These are phyloP conservation scores for Fusarium floridanum DNA, from an alignment of 2,329 filamentous ascomycete genomes.

Conservation along the genomic window DNA sequence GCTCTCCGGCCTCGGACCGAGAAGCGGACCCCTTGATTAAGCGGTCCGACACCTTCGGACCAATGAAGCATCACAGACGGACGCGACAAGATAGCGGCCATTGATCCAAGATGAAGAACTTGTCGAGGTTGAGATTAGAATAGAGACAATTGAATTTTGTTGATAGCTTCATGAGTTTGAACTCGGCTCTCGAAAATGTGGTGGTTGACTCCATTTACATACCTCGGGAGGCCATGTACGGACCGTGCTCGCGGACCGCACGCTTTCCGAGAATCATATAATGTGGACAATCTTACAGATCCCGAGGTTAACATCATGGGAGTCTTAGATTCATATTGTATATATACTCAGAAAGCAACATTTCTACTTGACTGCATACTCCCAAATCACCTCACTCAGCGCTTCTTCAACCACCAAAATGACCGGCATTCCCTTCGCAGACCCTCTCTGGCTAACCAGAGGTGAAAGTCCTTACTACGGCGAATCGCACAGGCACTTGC, in stretches of 20 bases:
- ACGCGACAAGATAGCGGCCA: neutral
- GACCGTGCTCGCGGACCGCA: neutral
- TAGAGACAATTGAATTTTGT: neutral
- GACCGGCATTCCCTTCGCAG: conserved; percentile 26
- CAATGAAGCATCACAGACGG: neutral
- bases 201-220: neutral
- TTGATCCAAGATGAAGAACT: neutral
- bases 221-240: neutral
- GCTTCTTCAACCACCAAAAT: conserved; percentile 2
- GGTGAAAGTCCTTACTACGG: conserved; percentile 19
- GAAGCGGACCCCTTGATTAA: neutral
- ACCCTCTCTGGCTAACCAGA: conserved; percentile 30
- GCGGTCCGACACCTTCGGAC: neutral
- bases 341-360: neutral
- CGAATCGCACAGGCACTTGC: conserved; percentile 20
- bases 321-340: neutral
- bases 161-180: neutral
- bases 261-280: neutral
- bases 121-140: neutral
- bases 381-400: too few relatives aligned
- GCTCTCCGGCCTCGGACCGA: neutral
- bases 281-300: neutral
- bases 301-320: neutral
- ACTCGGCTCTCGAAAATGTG: neutral
- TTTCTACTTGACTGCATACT: neutral